Conservation (phyloP, 2,329 filamentous ascomycete genomes). For the Macroventuria anomochaeta region DNA sequence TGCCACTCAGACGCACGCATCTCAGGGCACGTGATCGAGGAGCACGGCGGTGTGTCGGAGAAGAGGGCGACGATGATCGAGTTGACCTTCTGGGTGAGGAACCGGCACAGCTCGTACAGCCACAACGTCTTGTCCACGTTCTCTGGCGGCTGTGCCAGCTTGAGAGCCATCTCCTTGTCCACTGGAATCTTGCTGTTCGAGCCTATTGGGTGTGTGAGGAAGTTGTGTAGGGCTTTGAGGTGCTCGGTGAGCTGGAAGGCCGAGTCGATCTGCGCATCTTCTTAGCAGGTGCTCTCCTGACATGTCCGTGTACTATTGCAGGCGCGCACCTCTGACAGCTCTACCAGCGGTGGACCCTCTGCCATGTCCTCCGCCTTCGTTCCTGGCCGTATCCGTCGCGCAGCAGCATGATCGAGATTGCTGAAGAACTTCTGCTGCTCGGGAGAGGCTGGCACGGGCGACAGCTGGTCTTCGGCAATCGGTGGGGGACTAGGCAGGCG, state of each 20-base stretch:
- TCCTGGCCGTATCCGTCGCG: constrained; percentile 86
- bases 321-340: constrained; percentile 76
- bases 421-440: constrained; percentile 61
- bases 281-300: constrained; percentile 25
- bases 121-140: constrained; percentile 87
- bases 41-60: constrained; percentile 88
- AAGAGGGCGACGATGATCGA: constrained; percentile 91
- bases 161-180: constrained; percentile 73
- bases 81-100: constrained; percentile 94
- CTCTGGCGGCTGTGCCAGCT: constrained; percentile 79
- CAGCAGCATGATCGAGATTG: constrained; percentile 74
- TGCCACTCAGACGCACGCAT: constrained; percentile 99
- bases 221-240: constrained; percentile 87
- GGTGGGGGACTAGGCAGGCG: constrained; percentile 94
- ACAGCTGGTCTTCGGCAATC: constrained; percentile 92
- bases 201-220: constrained; percentile 70
- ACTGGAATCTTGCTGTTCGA: constrained; percentile 71
- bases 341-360: constrained; percentile 85
- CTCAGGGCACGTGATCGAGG: constrained; percentile 86
- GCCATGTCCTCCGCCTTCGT: constrained; percentile 94
- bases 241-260: constrained; percentile 98
- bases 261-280: constrained; percentile 77
- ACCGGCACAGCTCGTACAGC: constrained; percentile 97
- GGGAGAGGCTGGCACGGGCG: constrained; percentile 69
- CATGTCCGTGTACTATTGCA: background rate